Conservation (phyloP, 495 filamentous ascomycete species). For the Saxophila tyrrhenica region DNA sequence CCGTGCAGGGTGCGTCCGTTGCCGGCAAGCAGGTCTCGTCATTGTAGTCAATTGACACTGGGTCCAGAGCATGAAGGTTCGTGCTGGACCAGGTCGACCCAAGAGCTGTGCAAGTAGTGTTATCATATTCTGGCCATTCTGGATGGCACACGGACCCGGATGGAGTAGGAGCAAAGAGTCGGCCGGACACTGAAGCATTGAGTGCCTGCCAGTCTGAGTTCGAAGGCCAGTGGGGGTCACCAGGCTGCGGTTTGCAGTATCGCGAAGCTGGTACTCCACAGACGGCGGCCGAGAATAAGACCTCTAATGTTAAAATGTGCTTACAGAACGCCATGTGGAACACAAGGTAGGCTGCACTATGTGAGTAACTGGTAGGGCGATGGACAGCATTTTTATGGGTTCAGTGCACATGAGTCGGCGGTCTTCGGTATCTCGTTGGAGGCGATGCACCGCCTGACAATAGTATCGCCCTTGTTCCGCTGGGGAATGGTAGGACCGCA, state of each 20-base stretch:
- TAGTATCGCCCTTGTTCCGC: too few relatives aligned
- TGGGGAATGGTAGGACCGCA: too few relatives aligned
- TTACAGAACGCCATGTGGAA: too few relatives aligned
- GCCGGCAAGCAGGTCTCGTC: not conserved
- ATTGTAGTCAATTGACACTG: not conserved
- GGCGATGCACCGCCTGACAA: too few relatives aligned
- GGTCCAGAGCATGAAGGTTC: not conserved
- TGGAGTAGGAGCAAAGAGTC: not conserved
- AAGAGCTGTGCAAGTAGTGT: not conserved
- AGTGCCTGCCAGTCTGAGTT: not conserved
- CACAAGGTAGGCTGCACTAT: too few relatives aligned
- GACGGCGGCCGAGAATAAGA: too few relatives aligned
- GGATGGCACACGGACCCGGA: not conserved
- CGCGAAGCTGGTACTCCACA: too few relatives aligned
- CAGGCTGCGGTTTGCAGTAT: not conserved
- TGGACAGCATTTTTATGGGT: too few relatives aligned
- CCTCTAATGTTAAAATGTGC: too few relatives aligned
- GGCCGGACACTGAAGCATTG: not conserved
- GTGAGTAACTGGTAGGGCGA: too few relatives aligned
- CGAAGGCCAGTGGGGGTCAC: not conserved
- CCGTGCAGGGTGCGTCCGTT: not conserved
- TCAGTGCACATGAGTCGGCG: too few relatives aligned
- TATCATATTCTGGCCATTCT: not conserved
- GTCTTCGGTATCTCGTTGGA: too few relatives aligned
- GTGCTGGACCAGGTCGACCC: not conserved